Evolutionary conservation across 768 basidiomycete species (phyloP).

Genomic region (Clavulina sp.): DNA sequence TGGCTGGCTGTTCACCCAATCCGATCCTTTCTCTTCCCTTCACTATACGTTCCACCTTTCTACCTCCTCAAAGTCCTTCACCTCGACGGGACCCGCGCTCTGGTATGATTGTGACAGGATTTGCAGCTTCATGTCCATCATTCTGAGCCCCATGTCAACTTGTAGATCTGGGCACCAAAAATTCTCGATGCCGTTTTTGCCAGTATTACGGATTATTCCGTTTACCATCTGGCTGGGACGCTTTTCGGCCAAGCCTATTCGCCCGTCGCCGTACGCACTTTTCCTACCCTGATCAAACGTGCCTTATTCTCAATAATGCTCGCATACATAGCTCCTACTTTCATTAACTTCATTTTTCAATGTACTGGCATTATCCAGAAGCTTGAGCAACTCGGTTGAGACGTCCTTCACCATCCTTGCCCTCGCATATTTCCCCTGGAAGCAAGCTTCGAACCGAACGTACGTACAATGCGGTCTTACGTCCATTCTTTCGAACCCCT

Average conservation of each 20-base stretch:
- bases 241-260: slow-evolving; percentile 42
- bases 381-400: slow-evolving; percentile 85
- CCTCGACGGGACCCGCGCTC: slow-evolving; percentile 34
- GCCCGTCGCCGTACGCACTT: slow-evolving; percentile 48
- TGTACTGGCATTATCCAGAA: slow-evolving; percentile 63
- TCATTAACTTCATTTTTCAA: slow-evolving; percentile 82
- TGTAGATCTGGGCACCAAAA: slow-evolving; percentile 56
- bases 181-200: slow-evolving; percentile 61
- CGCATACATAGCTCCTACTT: slow-evolving; percentile 46
- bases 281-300: not conserved
- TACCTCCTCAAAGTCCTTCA: slow-evolving; percentile 41
- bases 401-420: slow-evolving; percentile 70
- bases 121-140: not conserved
- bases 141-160: not conserved
- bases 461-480: no score
- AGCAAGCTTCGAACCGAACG: not conserved
- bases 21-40: slow-evolving; percentile 67
- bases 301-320: slow-evolving; percentile 6
- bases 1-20: slow-evolving; percentile 60
- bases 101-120: slow-evolving; percentile 36
- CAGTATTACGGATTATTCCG: slow-evolving; percentile 60
- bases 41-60: slow-evolving; percentile 63
- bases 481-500: slow-evolving; percentile 1
- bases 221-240: slow-evolving; percentile 40
- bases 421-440: slow-evolving; percentile 44